These are phyloP conservation scores for Medicago lupulina DNA, from an alignment of 306 rosid genomes.

Conservation along the genomic window DNA sequence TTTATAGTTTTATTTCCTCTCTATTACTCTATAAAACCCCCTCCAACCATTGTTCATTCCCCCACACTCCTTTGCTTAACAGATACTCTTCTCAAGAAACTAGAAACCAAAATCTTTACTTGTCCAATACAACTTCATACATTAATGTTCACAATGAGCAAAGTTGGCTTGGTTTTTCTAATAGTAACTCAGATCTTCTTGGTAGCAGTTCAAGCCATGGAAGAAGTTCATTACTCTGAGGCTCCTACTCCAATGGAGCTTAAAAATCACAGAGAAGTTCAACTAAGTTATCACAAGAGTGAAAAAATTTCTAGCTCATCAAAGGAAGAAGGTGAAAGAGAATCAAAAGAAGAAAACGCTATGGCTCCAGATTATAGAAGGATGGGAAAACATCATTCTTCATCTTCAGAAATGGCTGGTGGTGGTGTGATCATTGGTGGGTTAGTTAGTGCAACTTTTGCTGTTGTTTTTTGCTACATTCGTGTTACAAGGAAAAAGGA, in stretches of 20 bases:
- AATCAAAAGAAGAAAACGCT: constrained; percentile 47
- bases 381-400: constrained; percentile 64
- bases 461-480: constrained; percentile 84
- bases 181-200: constrained; percentile 47
- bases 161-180: constrained; percentile 51
- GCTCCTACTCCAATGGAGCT: constrained; percentile 48
- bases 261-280: constrained; percentile 28
- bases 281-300: constrained; percentile 15
- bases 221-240: constrained; percentile 37
- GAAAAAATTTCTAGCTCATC: constrained; percentile 26
- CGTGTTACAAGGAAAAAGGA: constrained; percentile 75
- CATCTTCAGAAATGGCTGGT: constrained; percentile 69
- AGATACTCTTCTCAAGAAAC: constrained; percentile 25
- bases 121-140: neutral
- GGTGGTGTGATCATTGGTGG: constrained; percentile 94
- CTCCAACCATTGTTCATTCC: constrained; percentile 1
- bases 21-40: constrained; percentile 26
- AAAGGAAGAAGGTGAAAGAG: constrained; percentile 34
- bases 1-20: neutral
- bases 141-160: constrained; percentile 50
- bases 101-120: neutral
- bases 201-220: constrained; percentile 26
- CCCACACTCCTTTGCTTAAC: neutral
- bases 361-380: constrained; percentile 66
- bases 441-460: constrained; percentile 74